A percentile compares a stretch with the other conserved stretches of the same genome.
Conservation (phyloP, 805 yeast species). For the Metschnikowia anglica region DNA sequence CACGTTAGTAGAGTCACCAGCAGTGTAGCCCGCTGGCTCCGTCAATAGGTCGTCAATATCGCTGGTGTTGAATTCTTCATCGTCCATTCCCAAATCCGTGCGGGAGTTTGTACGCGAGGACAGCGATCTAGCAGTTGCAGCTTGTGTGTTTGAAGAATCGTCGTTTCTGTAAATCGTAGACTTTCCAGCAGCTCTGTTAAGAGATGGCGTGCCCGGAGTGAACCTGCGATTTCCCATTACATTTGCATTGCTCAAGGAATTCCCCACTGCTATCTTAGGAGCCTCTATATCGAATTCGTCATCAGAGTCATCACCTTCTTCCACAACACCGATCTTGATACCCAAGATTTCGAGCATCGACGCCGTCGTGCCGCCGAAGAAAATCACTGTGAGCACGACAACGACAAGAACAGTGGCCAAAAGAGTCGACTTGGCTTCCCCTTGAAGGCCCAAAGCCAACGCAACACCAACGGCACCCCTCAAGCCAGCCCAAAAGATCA, state of each 20-base stretch:
- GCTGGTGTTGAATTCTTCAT: constrained; percentile 28
- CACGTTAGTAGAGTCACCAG: constrained; percentile 4
- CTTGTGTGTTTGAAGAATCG: constrained; percentile 6
- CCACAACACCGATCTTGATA: constrained; percentile 86
- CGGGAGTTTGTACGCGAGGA: constrained; percentile 17
- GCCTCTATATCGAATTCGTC: constrained; percentile 95
- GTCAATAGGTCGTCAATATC: constrained; percentile 42
- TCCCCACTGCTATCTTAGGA: constrained; percentile 39
- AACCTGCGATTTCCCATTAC: constrained; percentile 28
- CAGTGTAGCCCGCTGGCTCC: constrained; percentile 4
- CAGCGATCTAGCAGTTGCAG: constrained; percentile 7
- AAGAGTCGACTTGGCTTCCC: constrained; percentile 83
- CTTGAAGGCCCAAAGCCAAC: constrained; percentile 94
- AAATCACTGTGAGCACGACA: constrained; percentile 91
- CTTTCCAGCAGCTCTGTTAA: constrained; percentile 14
- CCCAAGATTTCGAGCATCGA: constrained; percentile 95
- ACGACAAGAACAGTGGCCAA: constrained; percentile 95
- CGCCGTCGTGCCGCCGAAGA: constrained; percentile 98
- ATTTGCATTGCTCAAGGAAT: constrained; percentile 12
- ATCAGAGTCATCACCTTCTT: constrained; percentile 71
- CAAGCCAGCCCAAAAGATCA: constrained; percentile 99
- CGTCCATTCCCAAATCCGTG: constrained; percentile 24
- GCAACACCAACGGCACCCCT: constrained; percentile 99
- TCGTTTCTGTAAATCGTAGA: constrained; percentile 14
- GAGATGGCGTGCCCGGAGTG: constrained; percentile 16